Base-by-base conservation (phyloP, 2,329 filamentous ascomycete genomes). In the Hansfordia pulvinata region DNA sequence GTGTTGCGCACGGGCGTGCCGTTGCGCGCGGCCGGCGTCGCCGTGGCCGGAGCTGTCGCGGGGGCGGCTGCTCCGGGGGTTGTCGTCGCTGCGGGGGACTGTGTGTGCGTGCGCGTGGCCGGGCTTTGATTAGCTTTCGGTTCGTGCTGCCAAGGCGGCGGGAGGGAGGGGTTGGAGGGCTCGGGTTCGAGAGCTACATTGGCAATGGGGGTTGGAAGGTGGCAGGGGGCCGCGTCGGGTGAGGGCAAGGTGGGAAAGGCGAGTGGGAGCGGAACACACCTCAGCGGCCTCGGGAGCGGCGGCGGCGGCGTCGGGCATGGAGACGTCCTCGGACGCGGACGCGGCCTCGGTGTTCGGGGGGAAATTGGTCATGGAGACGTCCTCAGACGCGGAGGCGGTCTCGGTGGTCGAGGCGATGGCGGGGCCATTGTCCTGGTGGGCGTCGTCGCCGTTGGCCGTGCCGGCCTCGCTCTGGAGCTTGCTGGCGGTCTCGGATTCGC, bases 1-100 rank as follows among this genome's bases (percentile, higher is more conserved):
- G 38, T 44, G 27, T 43, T 43, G 27, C 58, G 56, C 15, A 47
- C 48, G 5, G 60, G 64, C 10, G 69, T 72, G 32, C 60, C 58
- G 20, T 53, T 65, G 30, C 64, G 52, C 6, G 46, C 48, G 8
- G 56, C 51, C 12, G 53, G 45, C 10, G 60, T 56, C 21, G 57
- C 60, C 8, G 58, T 52, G n/a, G 40, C 43, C 31, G 37, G 42
- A 20, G 37, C 24, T 7, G 33, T 16, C 2, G 39, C 17, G n/a
- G 46, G 44, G 30, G 50, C 35, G 12, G 43, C 35, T 14, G 38
- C 41, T 5, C 29, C 12, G 14, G 30, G 10, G 14, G 26, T 10
- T 10, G 28, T 12, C 8, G 36, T 27, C n/a, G 30, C 31, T 19
- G 31, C 20, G 15, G 34, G 23, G 10, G 30, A n/a, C n/a, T n/a